These are phyloP conservation scores for Chytridium lagenaria DNA, from an alignment of 371 early-diverging fungal genomes.

Conservation along the genomic window DNA sequence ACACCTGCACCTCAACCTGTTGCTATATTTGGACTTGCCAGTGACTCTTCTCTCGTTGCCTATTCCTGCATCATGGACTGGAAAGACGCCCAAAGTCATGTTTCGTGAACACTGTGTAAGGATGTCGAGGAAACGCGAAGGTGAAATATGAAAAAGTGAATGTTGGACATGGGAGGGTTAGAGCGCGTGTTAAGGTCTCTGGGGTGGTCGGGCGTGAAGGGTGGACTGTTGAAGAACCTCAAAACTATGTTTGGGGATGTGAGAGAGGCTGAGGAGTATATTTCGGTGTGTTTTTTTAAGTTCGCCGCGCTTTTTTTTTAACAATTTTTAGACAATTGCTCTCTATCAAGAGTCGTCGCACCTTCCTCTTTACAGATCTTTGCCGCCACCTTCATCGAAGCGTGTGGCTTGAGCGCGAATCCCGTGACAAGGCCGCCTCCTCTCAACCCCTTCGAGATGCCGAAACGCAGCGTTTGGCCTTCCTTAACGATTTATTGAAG, in stretches of 20 bases:
- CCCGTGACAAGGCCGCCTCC: conserved; percentile 7
- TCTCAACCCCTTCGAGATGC: neutral
- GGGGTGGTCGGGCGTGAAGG: conserved; percentile 11
- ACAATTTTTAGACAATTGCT: conserved; percentile 49
- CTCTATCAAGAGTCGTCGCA: conserved; percentile 56
- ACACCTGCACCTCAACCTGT: neutral
- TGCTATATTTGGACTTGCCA: neutral
- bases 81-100: conserved; percentile 40
- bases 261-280: conserved; percentile 66
- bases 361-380: conserved; percentile 58
- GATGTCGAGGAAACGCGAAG: conserved; percentile 27
- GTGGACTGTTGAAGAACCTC: conserved; percentile 38
- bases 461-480: conserved; percentile 15
- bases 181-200: conserved; percentile 27
- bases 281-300: conserved; percentile 49
- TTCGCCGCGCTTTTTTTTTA: neutral
- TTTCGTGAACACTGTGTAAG: conserved; percentile 42
- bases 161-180: neutral
- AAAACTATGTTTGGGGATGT: conserved; percentile 44
- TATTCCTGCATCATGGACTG: conserved; percentile 46
- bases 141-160: conserved; percentile 19
- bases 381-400: conserved; percentile 71
- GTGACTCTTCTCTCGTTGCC: conserved; percentile 8
- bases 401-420: conserved; percentile 65
- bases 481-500: too few relatives aligned